Conservation (phyloP, 139 green algal genomes). For the Chlorella sp. region DNA sequence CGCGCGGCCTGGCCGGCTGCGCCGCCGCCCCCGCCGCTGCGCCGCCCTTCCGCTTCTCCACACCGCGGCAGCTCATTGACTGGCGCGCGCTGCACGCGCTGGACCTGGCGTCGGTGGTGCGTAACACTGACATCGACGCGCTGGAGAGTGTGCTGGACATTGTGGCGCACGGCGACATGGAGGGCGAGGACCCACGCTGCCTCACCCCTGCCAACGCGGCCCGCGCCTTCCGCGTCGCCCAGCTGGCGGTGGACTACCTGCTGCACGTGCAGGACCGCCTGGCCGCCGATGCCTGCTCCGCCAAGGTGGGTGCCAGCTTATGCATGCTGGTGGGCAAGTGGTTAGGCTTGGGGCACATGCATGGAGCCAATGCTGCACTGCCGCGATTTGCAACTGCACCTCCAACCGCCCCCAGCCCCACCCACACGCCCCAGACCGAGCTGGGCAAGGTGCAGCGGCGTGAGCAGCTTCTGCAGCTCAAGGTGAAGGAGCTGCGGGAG, state of each 20-base stretch:
- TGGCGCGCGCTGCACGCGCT: conserved; percentile 74
- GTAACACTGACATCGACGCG: conserved; percentile 71
- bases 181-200: conserved; percentile 73
- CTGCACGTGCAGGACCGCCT: conserved; percentile 85
- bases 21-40: background rate
- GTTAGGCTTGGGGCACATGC: background rate
- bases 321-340: background rate
- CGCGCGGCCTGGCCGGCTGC: background rate
- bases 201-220: conserved; percentile 48
- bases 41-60: conserved; percentile 66
- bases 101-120: conserved; percentile 65
- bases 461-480: conserved; percentile 1
- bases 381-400: too few relatives aligned
- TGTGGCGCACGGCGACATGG: conserved; percentile 73
- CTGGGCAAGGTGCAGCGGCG: background rate
- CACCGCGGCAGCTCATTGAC: conserved; percentile 60
- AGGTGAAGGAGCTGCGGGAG: conserved; percentile 14
- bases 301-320: conserved; percentile 27
- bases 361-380: too few relatives aligned
- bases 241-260: conserved; percentile 87
- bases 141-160: conserved; percentile 68
- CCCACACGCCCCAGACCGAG: conserved; percentile 2
- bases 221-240: conserved; percentile 65
- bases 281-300: conserved; percentile 2
- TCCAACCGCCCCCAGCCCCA: too few relatives aligned